Percentiles rank a stretch among this genome's conserved stretches.
These are phyloP conservation scores for Nepenthes mirabilis DNA, from an alignment of 148 eudicot genomes.

Conservation along the genomic window DNA sequence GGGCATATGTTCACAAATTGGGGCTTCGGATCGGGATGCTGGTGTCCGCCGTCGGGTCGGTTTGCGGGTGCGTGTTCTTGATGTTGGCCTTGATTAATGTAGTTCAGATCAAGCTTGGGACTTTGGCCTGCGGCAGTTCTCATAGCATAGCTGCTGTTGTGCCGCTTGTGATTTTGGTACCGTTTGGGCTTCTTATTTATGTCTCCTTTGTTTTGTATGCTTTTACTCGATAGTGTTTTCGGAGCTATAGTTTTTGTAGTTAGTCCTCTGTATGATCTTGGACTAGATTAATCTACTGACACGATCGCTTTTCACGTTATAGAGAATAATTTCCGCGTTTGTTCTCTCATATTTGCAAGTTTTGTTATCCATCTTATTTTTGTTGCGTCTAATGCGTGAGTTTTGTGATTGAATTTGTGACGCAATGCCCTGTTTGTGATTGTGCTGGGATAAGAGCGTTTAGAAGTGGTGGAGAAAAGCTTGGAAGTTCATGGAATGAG, in stretches of 20 bases:
- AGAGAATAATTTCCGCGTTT: too few species aligned
- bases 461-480: too few species aligned
- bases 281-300: too few species aligned
- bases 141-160: slow-evolving; percentile 65
- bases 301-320: too few species aligned
- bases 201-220: slow-evolving; percentile 54
- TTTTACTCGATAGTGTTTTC: slow-evolving; percentile 38
- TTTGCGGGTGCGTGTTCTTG: slow-evolving; percentile 46
- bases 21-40: slow-evolving; percentile 59
- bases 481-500: too few species aligned
- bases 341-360: too few species aligned
- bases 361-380: too few species aligned
- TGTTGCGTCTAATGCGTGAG: too few species aligned
- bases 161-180: slow-evolving; percentile 70
- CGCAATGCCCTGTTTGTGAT: too few species aligned
- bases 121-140: slow-evolving; percentile 48
- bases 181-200: slow-evolving; percentile 55
- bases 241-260: neutral
- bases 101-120: slow-evolving; percentile 78
- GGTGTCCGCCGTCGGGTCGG: slow-evolving; percentile 69
- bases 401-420: too few species aligned
- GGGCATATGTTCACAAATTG: slow-evolving; percentile 29
- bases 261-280: too few species aligned
- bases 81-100: slow-evolving; percentile 70
- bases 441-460: too few species aligned